Conservation (phyloP, 225 moss, liverwort and hornwort species). For the Physcomitrellopsis africana region DNA sequence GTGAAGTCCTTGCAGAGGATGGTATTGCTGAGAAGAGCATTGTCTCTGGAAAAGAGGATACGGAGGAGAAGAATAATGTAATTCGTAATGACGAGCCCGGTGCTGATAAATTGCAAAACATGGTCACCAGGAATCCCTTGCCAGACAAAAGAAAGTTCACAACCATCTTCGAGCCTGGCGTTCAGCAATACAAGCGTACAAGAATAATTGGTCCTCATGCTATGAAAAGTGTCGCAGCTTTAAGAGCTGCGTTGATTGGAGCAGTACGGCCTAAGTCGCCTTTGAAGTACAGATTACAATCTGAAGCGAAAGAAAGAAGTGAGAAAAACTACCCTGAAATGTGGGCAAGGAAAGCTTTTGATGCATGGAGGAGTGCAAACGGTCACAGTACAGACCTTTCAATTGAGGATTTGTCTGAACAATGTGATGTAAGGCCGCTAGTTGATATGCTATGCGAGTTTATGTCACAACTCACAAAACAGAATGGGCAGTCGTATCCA, state of each 20-base stretch:
- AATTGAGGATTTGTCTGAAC: slow-evolving; percentile 46
- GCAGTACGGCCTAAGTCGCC: slow-evolving; percentile 29
- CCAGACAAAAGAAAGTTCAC: slow-evolving; percentile 38
- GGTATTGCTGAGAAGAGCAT: slow-evolving; percentile 30
- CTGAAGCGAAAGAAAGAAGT: slow-evolving; percentile 34
- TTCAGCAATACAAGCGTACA: slow-evolving; percentile 42
- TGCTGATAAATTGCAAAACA: slow-evolving; percentile 17
- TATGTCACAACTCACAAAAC: slow-evolving; percentile 49
- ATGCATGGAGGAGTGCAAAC: slow-evolving; percentile 41
- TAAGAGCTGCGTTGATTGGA: slow-evolving; percentile 41
- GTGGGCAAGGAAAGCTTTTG: slow-evolving; percentile 51
- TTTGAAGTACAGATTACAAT: slow-evolving; percentile 32
- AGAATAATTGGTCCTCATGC: slow-evolving; percentile 43
- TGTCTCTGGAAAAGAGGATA: slow-evolving; percentile 20
- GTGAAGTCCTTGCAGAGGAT: slow-evolving; percentile 31
- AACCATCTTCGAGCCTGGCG: slow-evolving; percentile 26
- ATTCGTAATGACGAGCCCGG: slow-evolving; percentile 12
- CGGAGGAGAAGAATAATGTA: slow-evolving; percentile 14
- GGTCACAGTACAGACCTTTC: slow-evolving; percentile 39
- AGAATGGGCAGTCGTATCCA: slow-evolving; percentile 48
- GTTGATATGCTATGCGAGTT: slow-evolving; percentile 45
- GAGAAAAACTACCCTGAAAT: slow-evolving; percentile 44
- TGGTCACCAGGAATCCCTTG: slow-evolving; percentile 23
- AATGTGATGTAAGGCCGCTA: slow-evolving; percentile 36
- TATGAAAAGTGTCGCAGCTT: slow-evolving; percentile 42